Evolutionary conservation across 805 yeast genomes (phyloP).

Genomic region (Metschnikowia lunata): DNA sequence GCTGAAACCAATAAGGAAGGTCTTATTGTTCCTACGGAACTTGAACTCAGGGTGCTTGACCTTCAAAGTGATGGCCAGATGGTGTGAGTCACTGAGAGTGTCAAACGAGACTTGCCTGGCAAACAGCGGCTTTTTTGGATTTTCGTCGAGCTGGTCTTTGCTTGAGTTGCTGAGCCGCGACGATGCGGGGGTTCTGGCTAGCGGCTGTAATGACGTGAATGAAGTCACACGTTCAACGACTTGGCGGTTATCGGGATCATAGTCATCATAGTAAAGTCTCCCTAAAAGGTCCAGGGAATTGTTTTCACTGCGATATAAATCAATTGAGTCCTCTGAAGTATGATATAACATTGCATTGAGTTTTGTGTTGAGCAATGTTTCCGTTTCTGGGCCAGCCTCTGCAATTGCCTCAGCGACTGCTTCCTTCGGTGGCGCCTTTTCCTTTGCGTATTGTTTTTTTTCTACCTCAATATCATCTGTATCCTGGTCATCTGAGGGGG

Average conservation of each 20-base stretch:
- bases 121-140: conserved; percentile 18
- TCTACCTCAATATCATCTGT: conserved; percentile 1
- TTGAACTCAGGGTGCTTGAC: conserved; percentile 40
- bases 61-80: conserved; percentile 36
- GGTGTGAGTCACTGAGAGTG: conserved; percentile 29
- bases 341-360: conserved; percentile 37
- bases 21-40: conserved; percentile 42
- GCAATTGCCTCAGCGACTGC: conserved; percentile 3
- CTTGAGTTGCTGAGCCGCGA: conserved; percentile 14
- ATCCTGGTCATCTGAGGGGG: conserved; percentile 4
- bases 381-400: conserved; percentile 17
- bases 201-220: conserved; percentile 9
- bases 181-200: conserved; percentile 4
- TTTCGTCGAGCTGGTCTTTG: background rate
- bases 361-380: conserved; percentile 35
- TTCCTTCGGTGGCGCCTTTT: conserved; percentile 9
- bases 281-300: conserved; percentile 39
- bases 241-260: conserved; percentile 28
- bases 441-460: conserved; percentile 16
- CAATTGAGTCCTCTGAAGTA: conserved; percentile 35
- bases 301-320: conserved; percentile 34
- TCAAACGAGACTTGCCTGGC: conserved; percentile 42
- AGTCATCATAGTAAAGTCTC: conserved; percentile 41
- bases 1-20: conserved; percentile 38
- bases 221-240: conserved; percentile 16